Base-by-base conservation (phyloP, 768 basidiomycete species). In the Termitomyces sp. region DNA sequence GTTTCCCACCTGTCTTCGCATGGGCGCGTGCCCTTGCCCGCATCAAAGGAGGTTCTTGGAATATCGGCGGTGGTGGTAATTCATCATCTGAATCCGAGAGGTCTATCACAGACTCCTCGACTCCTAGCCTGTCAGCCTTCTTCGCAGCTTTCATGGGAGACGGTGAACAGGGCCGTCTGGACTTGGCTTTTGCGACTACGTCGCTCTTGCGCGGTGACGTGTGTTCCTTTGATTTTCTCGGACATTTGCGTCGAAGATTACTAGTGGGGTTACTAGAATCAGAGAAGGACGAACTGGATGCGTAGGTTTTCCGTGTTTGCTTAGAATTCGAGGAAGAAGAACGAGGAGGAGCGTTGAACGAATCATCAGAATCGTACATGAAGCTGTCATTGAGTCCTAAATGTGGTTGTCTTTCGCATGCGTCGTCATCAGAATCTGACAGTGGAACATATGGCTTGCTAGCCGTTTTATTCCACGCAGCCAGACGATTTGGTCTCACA, bases 61-160 rank as follows among this genome's bases (percentile, higher is more conserved):
- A 49, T 39, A 47, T 36, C 3, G 37, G 46, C 20, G 22, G 39
- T n/a, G 45, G 42, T 20, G 56, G 56, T 7, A 51, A 33, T 13
- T 59, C 56, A 36, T 61, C 60, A 10, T 75, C 74, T 24, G 73
- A 76, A 58, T 74, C 77, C 3, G 75, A 78, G 6, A 78, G 71
- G 15, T 72, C 69, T 28, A 79, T 73, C 24, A 76, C 58, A 58
- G 31, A 62, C 50, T 52, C 34, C 10, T 41, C 10, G 16, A 37
- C 18, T 29, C 26, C 37, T 28, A 29, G 9, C 20, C 31, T 26
- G 36, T 7, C 44, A 37, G 29, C n/a, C 16, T 29, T 34, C 10
- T 18, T 5, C 22, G 37, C 22, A 13, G 46, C 52, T 15, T 55
- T 56, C 8, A 28, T 34, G 33, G 59, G 61, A 3, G 57, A 57